Evolutionary conservation across 1,139 yeast genomes (phyloP), one percentile per base, ranked within the genome.

Genomic region (Diutina ranongensis): DNA sequence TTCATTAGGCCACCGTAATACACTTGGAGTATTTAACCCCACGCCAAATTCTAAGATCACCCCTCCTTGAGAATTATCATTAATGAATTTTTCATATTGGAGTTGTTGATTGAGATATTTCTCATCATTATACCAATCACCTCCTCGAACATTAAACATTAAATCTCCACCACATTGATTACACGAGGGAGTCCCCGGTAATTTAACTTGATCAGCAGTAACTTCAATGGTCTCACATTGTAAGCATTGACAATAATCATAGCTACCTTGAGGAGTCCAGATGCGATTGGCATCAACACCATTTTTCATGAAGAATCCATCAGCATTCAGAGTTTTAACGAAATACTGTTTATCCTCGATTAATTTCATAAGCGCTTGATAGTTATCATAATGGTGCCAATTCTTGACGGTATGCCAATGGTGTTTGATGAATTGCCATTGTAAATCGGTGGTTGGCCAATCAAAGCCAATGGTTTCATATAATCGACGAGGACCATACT

Each of bases 391-490:
- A 3, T 35, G 27, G 4, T 27, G 28, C 40, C 40, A 35, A 15
- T 21, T 9, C 9, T 19, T 12, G 16, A 35, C 27, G 15, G 8
- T 21, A 13, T 8, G 12, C 15, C 27, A 4, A 13, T 35, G 40
- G 13, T 35, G 40, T 5, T 18, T 15, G 18, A 35, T 20, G 10
- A 35, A 35, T 4, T 35, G 10, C 40, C 40, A 35, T 28, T 18
- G 19, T 10, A 35, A 19, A 3, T 21, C 15, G 4, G 19, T 5
- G 13, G 40, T 13, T 4, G 40, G 22, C 40, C 40, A 35, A 8
- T 35, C 22, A 20, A 19, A 22, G n/a, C 40, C 40, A 21, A 35
- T 35, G 8, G 40, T 35, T 35, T 35, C 28, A 21, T 35, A 35
- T 4, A 35, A 28, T 4, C 40, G 40, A 19, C 16, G n/a, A 18